Percentiles rank a stretch among this genome's conserved stretches.
Conservation (phyloP, 371 early-diverging fungal species). For the Rozella allomycis region DNA sequence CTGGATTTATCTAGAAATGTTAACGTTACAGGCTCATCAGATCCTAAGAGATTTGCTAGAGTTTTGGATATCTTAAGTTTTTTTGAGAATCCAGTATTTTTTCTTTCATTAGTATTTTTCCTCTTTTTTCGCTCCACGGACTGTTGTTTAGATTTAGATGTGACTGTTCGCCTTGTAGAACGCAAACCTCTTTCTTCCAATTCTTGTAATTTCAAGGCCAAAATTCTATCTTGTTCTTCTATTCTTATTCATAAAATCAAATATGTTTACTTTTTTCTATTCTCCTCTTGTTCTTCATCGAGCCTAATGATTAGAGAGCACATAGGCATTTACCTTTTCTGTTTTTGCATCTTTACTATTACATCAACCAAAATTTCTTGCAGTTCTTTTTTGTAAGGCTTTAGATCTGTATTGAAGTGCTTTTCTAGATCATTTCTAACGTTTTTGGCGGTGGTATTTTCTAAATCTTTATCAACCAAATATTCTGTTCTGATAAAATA, state of each 20-base stretch:
- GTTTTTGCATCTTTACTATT: slow-evolving; percentile 6
- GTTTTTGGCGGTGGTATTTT: slow-evolving; percentile 38
- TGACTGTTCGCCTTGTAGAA: too few species aligned
- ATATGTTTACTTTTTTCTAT: neutral
- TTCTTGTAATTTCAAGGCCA: too few species aligned
- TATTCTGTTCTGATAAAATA: slow-evolving; percentile 32
- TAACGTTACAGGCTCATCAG: slow-evolving; percentile 22
- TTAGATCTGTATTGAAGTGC: slow-evolving; percentile 57
- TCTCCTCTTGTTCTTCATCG: neutral
- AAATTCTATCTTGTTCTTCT: neutral
- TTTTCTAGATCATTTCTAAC: slow-evolving; percentile 47
- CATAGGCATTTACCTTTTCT: too few species aligned
- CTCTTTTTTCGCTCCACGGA: neutral
- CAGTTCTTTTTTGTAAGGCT: slow-evolving; percentile 18
- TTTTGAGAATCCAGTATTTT: neutral
- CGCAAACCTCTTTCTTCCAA: too few species aligned
- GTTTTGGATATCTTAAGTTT: neutral
- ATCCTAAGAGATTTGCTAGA: slow-evolving; percentile 3
- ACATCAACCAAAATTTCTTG: slow-evolving; percentile 12
- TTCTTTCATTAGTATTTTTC: neutral
- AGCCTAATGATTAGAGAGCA: too few species aligned
- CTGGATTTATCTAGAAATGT: slow-evolving; percentile 29
- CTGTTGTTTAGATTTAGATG: too few species aligned
- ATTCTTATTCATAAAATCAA: neutral
- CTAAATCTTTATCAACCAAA: slow-evolving; percentile 42